Conservation (phyloP, 2,329 filamentous ascomycete genomes). For the Beauveria brongniartii region DNA sequence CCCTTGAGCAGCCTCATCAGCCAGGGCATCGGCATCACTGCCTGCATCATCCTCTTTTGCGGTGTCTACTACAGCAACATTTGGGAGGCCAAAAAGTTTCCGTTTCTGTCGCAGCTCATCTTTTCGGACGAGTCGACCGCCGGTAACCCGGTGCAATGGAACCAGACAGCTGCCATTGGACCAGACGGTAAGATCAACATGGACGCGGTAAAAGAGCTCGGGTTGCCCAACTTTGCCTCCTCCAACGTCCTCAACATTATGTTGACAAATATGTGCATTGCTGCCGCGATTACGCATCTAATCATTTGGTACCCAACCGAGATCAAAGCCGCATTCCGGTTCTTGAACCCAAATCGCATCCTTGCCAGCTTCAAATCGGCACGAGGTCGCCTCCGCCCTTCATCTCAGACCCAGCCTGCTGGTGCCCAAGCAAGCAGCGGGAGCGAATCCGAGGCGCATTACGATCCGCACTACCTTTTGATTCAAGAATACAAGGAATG, state of each 20-base stretch:
- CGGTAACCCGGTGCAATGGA: constrained; percentile 28
- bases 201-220: constrained; percentile 23
- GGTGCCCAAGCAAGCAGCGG: not conserved
- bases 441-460: constrained; percentile 13
- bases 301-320: constrained; percentile 19
- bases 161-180: constrained; percentile 35
- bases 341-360: constrained; percentile 1
- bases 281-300: constrained; percentile 31
- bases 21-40: constrained; percentile 28
- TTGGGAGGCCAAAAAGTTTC: constrained; percentile 14
- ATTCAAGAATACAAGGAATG: constrained; percentile 31
- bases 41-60: constrained; percentile 28
- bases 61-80: constrained; percentile 21
- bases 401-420: too few species aligned
- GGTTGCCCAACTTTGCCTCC: constrained; percentile 34
- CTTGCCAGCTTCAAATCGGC: not conserved
- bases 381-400: not conserved
- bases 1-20: constrained; percentile 32
- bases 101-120: constrained; percentile 27
- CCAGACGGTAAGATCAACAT: constrained; percentile 18
- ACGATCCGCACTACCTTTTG: constrained; percentile 36
- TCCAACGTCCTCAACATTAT: constrained; percentile 33
- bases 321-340: constrained; percentile 16
- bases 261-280: constrained; percentile 36
- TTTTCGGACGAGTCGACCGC: constrained; percentile 29